These are phyloP conservation scores for Paecilomyces sp. DNA, from an alignment of 2,329 filamentous ascomycete species.

Conservation along the genomic window DNA sequence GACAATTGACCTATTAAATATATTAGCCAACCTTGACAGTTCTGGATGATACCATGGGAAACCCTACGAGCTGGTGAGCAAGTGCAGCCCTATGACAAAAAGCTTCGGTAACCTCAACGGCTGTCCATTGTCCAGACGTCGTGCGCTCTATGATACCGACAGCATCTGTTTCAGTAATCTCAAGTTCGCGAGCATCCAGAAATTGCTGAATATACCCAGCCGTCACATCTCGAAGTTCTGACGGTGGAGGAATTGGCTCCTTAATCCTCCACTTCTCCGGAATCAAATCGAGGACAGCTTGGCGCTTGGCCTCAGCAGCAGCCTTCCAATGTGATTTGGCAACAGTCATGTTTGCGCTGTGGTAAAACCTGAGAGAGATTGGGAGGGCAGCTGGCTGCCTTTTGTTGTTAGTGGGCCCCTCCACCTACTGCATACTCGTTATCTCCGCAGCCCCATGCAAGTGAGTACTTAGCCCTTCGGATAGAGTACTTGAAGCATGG, in stretches of 20 bases:
- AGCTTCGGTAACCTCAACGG: slow-evolving; percentile 48
- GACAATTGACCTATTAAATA: slow-evolving; percentile 36
- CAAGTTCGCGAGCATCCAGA: slow-evolving; percentile 46
- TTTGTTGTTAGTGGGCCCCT: background rate
- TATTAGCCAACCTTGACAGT: background rate
- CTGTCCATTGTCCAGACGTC: slow-evolving; percentile 48
- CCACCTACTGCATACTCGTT: background rate
- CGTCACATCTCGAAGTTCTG: slow-evolving; percentile 51
- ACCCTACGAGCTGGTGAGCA: slow-evolving; percentile 50
- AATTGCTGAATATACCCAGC: slow-evolving; percentile 51
- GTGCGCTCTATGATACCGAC: slow-evolving; percentile 50
- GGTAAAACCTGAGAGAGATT: background rate
- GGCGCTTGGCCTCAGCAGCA: slow-evolving; percentile 46
- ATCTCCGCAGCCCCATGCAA: background rate
- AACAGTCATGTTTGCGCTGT: background rate
- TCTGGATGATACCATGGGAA: background rate
- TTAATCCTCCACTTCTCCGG: slow-evolving; percentile 50
- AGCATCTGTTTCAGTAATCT: slow-evolving; percentile 56
- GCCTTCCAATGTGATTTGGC: slow-evolving; percentile 40
- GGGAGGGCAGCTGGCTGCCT: background rate
- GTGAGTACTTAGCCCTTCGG: background rate
- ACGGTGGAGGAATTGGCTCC: slow-evolving; percentile 38
- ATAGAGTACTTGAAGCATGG: background rate
- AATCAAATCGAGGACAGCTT: slow-evolving; percentile 47
- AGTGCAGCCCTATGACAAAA: slow-evolving; percentile 52